Evolutionary conservation across 2,329 filamentous ascomycete species (phyloP).

Genomic region (Ophiostoma australiae): DNA sequence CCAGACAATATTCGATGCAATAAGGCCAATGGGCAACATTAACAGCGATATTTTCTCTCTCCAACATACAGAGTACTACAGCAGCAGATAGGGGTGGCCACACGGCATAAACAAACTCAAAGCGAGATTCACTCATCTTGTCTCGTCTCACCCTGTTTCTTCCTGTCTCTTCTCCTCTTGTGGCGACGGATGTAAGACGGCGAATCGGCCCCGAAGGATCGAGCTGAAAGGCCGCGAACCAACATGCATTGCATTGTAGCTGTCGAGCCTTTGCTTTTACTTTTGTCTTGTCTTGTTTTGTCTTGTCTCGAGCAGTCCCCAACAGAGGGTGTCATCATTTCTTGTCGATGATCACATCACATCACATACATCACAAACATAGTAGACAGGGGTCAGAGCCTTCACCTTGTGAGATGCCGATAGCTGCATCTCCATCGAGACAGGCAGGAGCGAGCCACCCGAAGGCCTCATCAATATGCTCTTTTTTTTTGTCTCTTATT

Average conservation of each 20-base stretch:
- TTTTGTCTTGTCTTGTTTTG: not conserved
- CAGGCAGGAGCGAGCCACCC: not conserved
- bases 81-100: not conserved
- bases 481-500: too few relatives aligned
- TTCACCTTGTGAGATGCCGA: not conserved
- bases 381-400: not conserved
- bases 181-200: not conserved
- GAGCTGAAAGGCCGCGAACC: constrained; percentile 10
- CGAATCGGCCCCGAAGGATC: constrained; percentile 10
- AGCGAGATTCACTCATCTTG: too few relatives aligned
- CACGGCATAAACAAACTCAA: not conserved
- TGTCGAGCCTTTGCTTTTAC: not conserved
- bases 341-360: not conserved
- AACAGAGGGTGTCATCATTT: not conserved
- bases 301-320: not conserved
- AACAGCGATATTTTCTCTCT: too few relatives aligned
- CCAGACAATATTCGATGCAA: not conserved
- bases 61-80: too few relatives aligned
- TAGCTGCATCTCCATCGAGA: not conserved
- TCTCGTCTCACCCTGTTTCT: not conserved
- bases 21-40: too few relatives aligned
- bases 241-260: not conserved
- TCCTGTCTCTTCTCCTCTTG: not conserved
- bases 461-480: not conserved
- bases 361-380: too few relatives aligned